A percentile compares a stretch with the other conserved stretches of the same genome.
phyloP scores from a whole-genome alignment of 1,284 basidiomycete genomes.

The Paramarasmius palmivorus region DNA sequence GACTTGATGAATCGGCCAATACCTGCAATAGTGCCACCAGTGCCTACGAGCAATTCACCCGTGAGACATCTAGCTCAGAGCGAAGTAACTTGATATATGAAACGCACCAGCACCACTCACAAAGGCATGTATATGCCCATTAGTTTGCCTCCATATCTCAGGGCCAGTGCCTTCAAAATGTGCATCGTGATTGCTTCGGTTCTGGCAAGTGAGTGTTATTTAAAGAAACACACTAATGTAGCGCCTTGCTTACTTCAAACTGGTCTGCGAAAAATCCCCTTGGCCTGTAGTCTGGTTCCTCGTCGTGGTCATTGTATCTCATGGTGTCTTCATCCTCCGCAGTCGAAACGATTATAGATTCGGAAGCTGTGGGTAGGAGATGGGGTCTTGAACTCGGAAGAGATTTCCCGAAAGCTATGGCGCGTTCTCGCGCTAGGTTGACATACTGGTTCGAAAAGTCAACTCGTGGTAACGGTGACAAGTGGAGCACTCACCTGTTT shows the following conservation, averaged over 20 bases:
- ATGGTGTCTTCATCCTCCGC: constrained; percentile 49
- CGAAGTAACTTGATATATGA: constrained; percentile 5
- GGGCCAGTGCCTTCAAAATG: constrained; percentile 92
- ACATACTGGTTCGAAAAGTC: constrained; percentile 4
- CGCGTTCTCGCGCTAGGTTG: constrained; percentile 83
- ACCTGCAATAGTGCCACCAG: constrained; percentile 94
- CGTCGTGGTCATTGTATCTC: constrained; percentile 38
- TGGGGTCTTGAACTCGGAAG: constrained; percentile 30
- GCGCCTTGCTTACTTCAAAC: constrained; percentile 65
- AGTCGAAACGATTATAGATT: constrained; percentile 59
- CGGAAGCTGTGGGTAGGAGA: constrained; percentile 35
- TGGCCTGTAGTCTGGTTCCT: constrained; percentile 48
- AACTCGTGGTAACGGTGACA: constrained; percentile 1
- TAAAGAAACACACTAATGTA: neutral
- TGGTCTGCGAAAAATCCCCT: constrained; percentile 93
- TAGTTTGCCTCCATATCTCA: constrained; percentile 94
- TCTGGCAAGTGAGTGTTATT: constrained; percentile 49
- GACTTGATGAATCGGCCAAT: constrained; percentile 80
- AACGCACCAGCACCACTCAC: constrained; percentile 88
- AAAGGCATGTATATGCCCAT: constrained; percentile 82
- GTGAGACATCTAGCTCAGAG: too few species aligned
- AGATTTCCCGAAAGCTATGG: constrained; percentile 68
- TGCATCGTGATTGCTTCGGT: constrained; percentile 86
- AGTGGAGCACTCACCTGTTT: constrained; percentile 71
- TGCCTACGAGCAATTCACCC: constrained; percentile 56